A percentile compares a stretch with the other conserved stretches of the same genome.
Evolutionary conservation across 2,329 filamentous ascomycete genomes (phyloP).

Genomic region (Furcasterigmium furcatum): DNA sequence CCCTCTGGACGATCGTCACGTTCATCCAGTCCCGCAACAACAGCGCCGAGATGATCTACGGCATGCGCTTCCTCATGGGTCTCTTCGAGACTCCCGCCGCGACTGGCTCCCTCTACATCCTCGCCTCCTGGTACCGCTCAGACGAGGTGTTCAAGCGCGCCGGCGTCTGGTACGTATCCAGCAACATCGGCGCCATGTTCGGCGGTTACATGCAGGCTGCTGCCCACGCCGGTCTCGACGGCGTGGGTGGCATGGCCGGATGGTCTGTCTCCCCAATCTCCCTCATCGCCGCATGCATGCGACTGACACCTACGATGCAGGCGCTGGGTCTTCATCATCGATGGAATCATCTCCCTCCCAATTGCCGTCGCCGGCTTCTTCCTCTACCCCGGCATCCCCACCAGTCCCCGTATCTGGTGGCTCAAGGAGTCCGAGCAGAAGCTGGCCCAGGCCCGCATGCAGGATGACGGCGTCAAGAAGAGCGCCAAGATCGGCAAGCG

Average conservation of each 20-base stretch:
- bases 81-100: conserved; percentile 13
- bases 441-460: conserved; percentile 23
- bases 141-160: conserved; percentile 43
- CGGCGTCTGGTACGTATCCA: conserved; percentile 44
- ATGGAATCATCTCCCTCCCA: conserved; percentile 28
- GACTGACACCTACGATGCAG: not conserved
- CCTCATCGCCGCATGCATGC: too few species aligned
- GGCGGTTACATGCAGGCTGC: conserved; percentile 44
- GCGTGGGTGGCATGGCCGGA: conserved; percentile 36
- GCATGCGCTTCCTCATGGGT: conserved; percentile 19
- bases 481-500: conserved; percentile 17
- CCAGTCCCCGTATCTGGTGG: conserved; percentile 21
- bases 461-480: conserved; percentile 17
- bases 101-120: conserved; percentile 21
- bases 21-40: conserved; percentile 13
- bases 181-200: conserved; percentile 42
- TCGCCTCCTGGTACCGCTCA: conserved; percentile 28
- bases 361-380: conserved; percentile 27
- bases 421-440: conserved; percentile 19
- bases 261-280: conserved; percentile 22
- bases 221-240: conserved; percentile 41
- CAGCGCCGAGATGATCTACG: conserved; percentile 16
- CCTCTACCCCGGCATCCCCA: conserved; percentile 25
- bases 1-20: conserved; percentile 8
- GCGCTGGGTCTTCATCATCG: conserved; percentile 31